These are phyloP conservation scores for Heliamphora exappendiculata DNA, from an alignment of 148 eudicot genomes.

Conservation along the genomic window DNA sequence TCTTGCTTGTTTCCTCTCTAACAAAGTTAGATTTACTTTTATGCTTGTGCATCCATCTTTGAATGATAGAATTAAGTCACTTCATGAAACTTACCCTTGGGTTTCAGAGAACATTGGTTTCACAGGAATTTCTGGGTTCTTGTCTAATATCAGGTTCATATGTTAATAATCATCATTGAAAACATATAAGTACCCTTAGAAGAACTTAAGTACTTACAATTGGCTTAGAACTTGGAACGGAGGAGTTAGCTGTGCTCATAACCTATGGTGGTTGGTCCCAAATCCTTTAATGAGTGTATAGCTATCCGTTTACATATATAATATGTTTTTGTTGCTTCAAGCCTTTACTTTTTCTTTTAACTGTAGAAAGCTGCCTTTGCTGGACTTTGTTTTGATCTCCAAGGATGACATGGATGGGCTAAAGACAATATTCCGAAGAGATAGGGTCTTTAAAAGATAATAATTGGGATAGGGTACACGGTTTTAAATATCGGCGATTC, in stretches of 20 bases:
- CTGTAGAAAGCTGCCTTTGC: too few relatives aligned
- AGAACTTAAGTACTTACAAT: not conserved
- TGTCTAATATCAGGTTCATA: not conserved
- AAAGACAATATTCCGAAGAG: too few relatives aligned
- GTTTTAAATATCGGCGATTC: too few relatives aligned
- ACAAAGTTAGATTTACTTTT: not conserved
- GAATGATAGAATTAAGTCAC: not conserved
- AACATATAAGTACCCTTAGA: not conserved
- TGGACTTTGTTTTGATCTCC: too few relatives aligned
- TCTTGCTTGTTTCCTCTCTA: slow-evolving; percentile 5
- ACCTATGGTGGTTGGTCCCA: not conserved
- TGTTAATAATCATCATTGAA: not conserved
- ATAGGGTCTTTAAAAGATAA: too few relatives aligned
- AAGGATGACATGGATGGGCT: too few relatives aligned
- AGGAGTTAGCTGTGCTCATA: not conserved
- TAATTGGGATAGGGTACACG: too few relatives aligned
- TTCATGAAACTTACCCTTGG: not conserved
- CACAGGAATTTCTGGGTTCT: not conserved
- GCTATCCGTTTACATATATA: not conserved
- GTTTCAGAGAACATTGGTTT: not conserved
- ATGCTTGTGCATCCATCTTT: not conserved
- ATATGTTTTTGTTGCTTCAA: not conserved
- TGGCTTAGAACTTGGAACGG: not conserved
- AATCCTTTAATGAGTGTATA: not conserved
- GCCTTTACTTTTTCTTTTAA: too few relatives aligned